A percentile compares a stretch with the other conserved stretches of the same genome.
phyloP scores from a whole-genome alignment of 192 early-diverging fungal species.

The Backusella morwellensis region DNA sequence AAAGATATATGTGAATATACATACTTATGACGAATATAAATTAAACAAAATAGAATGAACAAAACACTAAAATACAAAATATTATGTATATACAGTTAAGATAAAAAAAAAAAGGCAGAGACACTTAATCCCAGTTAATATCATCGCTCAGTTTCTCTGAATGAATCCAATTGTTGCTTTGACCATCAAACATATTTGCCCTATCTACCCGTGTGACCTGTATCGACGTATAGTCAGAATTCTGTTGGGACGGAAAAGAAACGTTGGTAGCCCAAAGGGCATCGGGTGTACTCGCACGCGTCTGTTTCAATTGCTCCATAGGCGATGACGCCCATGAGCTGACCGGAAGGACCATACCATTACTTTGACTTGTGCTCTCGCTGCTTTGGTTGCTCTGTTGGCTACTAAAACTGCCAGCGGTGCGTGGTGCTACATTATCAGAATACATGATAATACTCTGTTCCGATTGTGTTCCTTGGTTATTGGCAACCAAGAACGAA shows the following conservation, averaged over 20 bases:
- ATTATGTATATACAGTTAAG: slow-evolving; percentile 1
- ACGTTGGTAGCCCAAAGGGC: not conserved
- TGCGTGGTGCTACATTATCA: not conserved
- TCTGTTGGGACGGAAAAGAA: not conserved
- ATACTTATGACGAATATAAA: not conserved
- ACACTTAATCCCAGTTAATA: not conserved
- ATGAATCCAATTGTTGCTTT: not conserved
- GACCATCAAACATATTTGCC: slow-evolving; percentile 1
- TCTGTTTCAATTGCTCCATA: not conserved
- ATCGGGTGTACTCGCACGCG: not conserved
- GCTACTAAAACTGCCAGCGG: not conserved
- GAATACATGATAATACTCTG: not conserved
- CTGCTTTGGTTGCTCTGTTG: not conserved
- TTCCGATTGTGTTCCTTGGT: not conserved
- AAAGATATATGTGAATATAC: not conserved
- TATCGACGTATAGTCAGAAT: not conserved
- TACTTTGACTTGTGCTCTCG: not conserved
- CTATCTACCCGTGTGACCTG: slow-evolving; percentile 1
- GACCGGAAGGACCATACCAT: not conserved
- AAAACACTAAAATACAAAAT: not conserved
- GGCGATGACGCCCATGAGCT: not conserved
- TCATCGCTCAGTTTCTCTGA: slow-evolving; percentile 11
- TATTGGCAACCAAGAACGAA: not conserved
- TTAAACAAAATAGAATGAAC: not conserved
- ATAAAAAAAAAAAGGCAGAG: not conserved